phyloP scores from a whole-genome alignment of 257 asterid species.

The Eucommia ulmoides region DNA sequence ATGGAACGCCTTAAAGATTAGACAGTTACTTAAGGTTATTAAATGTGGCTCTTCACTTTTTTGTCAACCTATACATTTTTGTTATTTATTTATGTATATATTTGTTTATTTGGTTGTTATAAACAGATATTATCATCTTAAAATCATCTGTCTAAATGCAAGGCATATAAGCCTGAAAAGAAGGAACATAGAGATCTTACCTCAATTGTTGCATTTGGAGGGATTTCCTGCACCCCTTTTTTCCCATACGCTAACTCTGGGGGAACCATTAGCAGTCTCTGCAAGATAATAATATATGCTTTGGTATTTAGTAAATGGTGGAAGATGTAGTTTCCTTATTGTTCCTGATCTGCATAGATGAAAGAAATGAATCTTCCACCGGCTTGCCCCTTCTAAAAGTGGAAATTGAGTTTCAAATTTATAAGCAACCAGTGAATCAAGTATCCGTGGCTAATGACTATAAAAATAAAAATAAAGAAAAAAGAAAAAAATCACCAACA shows the following conservation, averaged over 20 bases:
- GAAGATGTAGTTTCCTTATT: not conserved
- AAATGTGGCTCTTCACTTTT: too few relatives aligned
- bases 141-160: too few relatives aligned
- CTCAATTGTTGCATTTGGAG: slow-evolving; percentile 96
- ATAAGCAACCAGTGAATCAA: too few relatives aligned
- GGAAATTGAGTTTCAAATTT: not conserved
- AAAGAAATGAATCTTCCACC: not conserved
- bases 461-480: not conserved
- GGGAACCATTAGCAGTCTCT: slow-evolving; percentile 88
- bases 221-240: slow-evolving; percentile 95
- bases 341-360: not conserved
- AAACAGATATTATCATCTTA: too few relatives aligned
- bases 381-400: not conserved
- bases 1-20: too few relatives aligned
- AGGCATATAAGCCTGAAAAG: too few relatives aligned
- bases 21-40: too few relatives aligned
- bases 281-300: slow-evolving; percentile 17
- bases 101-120: too few relatives aligned
- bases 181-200: slow-evolving; percentile 23
- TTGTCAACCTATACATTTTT: too few relatives aligned
- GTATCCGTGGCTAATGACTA: too few relatives aligned
- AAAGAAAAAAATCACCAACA: not conserved
- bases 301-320: not conserved
- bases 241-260: slow-evolving; percentile 93
- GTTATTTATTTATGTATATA: too few relatives aligned